Conservation (phyloP, 345 rosid species). For the Brassica cretica region DNA sequence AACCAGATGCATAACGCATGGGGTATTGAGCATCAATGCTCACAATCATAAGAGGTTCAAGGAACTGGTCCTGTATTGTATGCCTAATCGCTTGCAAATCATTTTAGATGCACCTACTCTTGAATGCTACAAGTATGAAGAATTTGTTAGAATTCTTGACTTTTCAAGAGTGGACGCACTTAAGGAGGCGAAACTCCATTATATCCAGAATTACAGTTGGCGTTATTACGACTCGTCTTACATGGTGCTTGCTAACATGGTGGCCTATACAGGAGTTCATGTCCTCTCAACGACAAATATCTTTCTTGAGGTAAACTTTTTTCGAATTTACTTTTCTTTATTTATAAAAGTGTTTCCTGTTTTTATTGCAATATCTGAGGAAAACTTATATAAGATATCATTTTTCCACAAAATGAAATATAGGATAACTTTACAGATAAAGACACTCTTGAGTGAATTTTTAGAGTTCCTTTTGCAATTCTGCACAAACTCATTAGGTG, state of each 20-base stretch:
- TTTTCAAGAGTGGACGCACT: background rate
- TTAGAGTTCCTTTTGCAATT: background rate
- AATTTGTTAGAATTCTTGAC: background rate
- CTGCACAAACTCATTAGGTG: background rate
- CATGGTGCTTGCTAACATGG: background rate
- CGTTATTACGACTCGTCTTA: background rate
- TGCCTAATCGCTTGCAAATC: background rate
- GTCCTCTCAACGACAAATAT: slow-evolving; percentile 11
- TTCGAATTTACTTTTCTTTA: background rate
- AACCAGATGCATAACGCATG: background rate
- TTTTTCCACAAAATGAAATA: background rate
- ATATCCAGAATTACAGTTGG: background rate
- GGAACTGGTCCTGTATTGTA: background rate
- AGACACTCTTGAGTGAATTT: background rate
- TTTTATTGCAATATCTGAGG: background rate
- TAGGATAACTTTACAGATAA: background rate
- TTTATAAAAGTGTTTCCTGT: background rate
- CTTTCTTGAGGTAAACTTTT: slow-evolving; percentile 32
- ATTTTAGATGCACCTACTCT: slow-evolving; percentile 2
- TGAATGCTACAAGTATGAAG: slow-evolving; percentile 14
- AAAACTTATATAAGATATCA: background rate
- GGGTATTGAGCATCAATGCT: background rate
- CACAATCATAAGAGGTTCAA: slow-evolving; percentile 2
- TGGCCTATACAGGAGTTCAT: background rate
- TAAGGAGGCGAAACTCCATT: background rate